Evolutionary conservation across 768 basidiomycete species (phyloP).

Genomic region (Calvatia gigantea): DNA sequence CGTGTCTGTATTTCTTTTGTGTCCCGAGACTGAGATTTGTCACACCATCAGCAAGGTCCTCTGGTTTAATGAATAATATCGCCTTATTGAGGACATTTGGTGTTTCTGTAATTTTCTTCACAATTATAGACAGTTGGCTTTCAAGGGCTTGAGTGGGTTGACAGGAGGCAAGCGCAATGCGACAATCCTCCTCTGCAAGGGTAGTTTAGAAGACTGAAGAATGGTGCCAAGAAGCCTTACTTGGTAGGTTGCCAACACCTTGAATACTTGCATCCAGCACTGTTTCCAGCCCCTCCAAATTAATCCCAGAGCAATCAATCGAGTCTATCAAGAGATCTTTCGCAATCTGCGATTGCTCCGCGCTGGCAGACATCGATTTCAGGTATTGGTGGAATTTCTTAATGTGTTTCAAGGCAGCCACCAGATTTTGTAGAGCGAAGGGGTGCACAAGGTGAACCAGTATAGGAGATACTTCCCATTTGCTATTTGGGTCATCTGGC

Average conservation of each 20-base stretch:
- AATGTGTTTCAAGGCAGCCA: conserved; percentile 50
- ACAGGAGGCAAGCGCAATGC: conserved; percentile 56
- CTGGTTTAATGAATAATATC: conserved; percentile 67
- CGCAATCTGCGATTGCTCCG: conserved; percentile 63
- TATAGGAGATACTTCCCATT: conserved; percentile 15
- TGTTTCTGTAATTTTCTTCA: conserved; percentile 44
- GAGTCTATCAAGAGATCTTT: conserved; percentile 59
- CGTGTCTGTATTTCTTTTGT: conserved; percentile 33
- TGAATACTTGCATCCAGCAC: conserved; percentile 38
- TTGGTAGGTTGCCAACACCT: conserved; percentile 32
- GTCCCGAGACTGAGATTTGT: conserved; percentile 36
- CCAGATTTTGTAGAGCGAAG: conserved; percentile 48
- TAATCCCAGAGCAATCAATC: conserved; percentile 61
- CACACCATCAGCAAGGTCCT: conserved; percentile 66
- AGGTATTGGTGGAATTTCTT: conserved; percentile 55
- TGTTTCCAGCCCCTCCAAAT: conserved; percentile 48
- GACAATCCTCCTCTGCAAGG: conserved; percentile 45
- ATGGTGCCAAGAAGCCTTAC: conserved; percentile 9
- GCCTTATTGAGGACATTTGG: conserved; percentile 55
- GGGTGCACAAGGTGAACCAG: conserved; percentile 66
- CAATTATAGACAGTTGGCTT: conserved; percentile 36
- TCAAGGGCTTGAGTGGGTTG: conserved; percentile 47
- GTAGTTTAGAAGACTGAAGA: background rate
- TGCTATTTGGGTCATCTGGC: background rate
- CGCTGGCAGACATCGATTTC: conserved; percentile 47